A percentile compares a stretch with the other conserved stretches of the same genome.
These are phyloP conservation scores for Monilinia aucupariae DNA, from an alignment of 2,329 filamentous ascomycete genomes.

Conservation along the genomic window DNA sequence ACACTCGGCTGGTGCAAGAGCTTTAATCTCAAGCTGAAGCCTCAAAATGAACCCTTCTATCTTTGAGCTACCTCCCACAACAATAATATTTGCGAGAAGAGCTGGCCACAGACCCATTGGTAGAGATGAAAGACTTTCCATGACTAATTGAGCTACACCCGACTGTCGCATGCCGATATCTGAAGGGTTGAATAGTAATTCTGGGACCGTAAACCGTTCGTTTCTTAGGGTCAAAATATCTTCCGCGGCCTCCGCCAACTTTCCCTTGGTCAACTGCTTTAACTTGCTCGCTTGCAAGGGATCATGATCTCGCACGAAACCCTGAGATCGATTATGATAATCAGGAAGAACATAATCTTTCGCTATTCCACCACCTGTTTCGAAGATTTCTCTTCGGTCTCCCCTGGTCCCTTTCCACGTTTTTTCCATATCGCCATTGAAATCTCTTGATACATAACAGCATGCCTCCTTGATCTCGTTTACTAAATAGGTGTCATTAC, in stretches of 20 bases:
- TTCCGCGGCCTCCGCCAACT: slow-evolving; percentile 52
- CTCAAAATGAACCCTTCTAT: slow-evolving; percentile 78
- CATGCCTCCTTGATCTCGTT: slow-evolving; percentile 93
- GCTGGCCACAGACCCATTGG: slow-evolving; percentile 81
- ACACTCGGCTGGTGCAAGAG: slow-evolving; percentile 69
- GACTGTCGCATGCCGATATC: slow-evolving; percentile 82
- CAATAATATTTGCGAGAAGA: slow-evolving; percentile 78
- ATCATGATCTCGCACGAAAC: slow-evolving; percentile 73
- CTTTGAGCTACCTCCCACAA: slow-evolving; percentile 79
- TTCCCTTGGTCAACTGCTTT: slow-evolving; percentile 40
- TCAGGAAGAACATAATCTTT: slow-evolving; percentile 93
- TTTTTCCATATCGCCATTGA: slow-evolving; percentile 69
- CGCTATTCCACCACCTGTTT: slow-evolving; percentile 54
- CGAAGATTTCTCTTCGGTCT: slow-evolving; percentile 47
- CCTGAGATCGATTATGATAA: slow-evolving; percentile 54
- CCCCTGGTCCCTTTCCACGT: slow-evolving; percentile 74
- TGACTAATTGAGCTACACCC: slow-evolving; percentile 75
- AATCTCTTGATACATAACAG: slow-evolving; percentile 77
- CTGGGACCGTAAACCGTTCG: slow-evolving; percentile 85
- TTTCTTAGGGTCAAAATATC: slow-evolving; percentile 84
- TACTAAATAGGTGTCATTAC: slow-evolving; percentile 87
- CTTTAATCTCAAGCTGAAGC: slow-evolving; percentile 67
- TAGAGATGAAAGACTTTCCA: slow-evolving; percentile 68
- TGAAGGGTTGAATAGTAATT: slow-evolving; percentile 78
- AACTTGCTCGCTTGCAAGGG: slow-evolving; percentile 52